Evolutionary conservation across 169 alveolate species (phyloP), one percentile per base, ranked within the genome.

Genomic region (Miamiensis avidus): DNA sequence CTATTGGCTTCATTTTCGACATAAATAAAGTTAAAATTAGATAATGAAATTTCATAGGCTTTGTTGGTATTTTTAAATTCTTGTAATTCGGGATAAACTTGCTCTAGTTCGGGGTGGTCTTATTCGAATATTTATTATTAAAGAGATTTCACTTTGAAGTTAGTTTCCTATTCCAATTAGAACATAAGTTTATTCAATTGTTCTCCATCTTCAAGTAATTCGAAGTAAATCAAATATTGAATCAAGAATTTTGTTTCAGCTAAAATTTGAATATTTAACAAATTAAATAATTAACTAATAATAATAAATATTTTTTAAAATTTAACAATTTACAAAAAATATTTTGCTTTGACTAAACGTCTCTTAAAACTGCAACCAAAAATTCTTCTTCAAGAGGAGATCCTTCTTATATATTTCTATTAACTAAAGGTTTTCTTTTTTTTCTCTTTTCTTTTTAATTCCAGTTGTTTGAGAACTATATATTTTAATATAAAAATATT

Each of bases 301-400:
- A 78, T 75, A 0, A 16, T 34, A 0, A 73, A 74, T 82, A 6
- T 25, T 73, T 73, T 81, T 29, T 1, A 82, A 73, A 33, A 34
- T 25, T 1, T 73, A 73, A 26, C 27, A 26, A 74, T 65, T 78
- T 74, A 83, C 93, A n/a, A 81, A 83, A 79, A 26, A 79, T 79
- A 27, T 72, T 64, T 33, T 29, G 15, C 75, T 81, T 28, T 16
- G 73, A 64, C 85, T 92, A 76, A 78, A 89, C 83, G 64, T 93
- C 94, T 65, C 88, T 91, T n/a, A 95, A 86, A 82, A 76, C 88
- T 29, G 92, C 96, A 72, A 95, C 85, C 11, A 95, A 83, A 78
- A 87, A 89, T 81, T 95, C 96, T 87, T 95, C 97, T 90, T 95
- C 97, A 34, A 93, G 88, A 73, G 96, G 96, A 0, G 96, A 92